Evolutionary conservation across 192 early-diverging fungal species (phyloP).

Genomic region (Coemansia sp.): DNA sequence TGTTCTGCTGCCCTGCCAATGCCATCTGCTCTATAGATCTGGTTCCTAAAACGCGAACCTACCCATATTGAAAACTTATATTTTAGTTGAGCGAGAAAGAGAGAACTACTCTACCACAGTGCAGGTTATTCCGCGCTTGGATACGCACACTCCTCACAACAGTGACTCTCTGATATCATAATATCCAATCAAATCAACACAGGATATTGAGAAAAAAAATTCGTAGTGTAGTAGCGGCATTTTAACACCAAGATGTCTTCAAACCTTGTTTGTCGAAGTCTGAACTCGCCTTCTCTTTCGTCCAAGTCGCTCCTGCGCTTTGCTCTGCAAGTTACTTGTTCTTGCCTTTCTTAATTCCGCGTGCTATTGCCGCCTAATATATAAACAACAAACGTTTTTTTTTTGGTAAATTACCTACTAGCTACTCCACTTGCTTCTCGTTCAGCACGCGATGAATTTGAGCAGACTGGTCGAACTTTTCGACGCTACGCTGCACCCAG

Average conservation of each 20-base stretch:
- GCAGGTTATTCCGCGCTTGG: conserved; percentile 1
- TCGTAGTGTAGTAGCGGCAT: too few species aligned
- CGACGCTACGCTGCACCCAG: conserved; percentile 74
- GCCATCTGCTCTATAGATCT: conserved; percentile 3
- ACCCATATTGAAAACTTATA: conserved; percentile 42
- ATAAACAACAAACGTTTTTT: not conserved
- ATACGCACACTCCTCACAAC: not conserved
- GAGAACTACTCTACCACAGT: conserved; percentile 3
- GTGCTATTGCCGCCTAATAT: not conserved
- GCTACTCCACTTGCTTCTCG: not conserved
- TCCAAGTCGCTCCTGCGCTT: too few species aligned
- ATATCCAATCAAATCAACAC: not conserved
- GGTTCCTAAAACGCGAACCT: conserved; percentile 14
- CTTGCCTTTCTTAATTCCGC: not conserved
- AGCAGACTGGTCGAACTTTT: conserved; percentile 57
- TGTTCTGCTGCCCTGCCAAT: not conserved
- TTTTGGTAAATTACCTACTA: too few species aligned
- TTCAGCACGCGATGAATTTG: conserved; percentile 26
- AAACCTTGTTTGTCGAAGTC: too few species aligned
- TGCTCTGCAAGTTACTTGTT: not conserved
- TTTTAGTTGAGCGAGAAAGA: conserved; percentile 38
- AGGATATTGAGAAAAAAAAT: not conserved
- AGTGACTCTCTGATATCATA: not conserved
- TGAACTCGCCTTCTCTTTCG: too few species aligned
- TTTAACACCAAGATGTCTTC: too few species aligned